Conservation (phyloP, 176 grass and related monocot species). For the Chrysopogon serrulatus region DNA sequence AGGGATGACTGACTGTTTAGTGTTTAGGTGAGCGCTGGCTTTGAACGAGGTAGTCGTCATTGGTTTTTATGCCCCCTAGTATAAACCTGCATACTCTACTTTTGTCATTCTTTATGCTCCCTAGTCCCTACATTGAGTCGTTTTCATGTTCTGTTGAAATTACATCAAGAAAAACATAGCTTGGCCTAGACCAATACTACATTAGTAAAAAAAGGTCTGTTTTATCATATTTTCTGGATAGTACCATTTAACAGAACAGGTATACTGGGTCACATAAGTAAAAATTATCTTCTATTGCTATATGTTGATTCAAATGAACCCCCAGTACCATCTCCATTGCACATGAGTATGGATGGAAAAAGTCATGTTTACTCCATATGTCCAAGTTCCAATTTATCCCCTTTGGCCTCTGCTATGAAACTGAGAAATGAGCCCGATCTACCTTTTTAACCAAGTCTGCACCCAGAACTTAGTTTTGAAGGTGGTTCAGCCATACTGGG, state of each 20-base stretch:
- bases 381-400: neutral
- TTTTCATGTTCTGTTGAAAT: neutral
- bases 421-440: neutral
- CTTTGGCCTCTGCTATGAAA: neutral
- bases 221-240: slow-evolving; percentile 19
- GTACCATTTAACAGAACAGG: slow-evolving; percentile 8
- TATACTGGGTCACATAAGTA: neutral
- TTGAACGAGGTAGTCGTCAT: neutral
- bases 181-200: neutral
- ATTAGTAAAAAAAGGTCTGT: neutral
- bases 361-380: neutral
- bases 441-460: neutral
- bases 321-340: neutral
- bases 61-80: neutral
- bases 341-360: neutral
- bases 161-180: neutral
- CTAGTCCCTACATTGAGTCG: neutral
- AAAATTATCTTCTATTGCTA: neutral
- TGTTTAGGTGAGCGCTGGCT: neutral
- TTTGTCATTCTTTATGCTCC: neutral
- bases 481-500: neutral
- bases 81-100: neutral
- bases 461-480: neutral
- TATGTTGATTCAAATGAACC: neutral
- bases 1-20: neutral